Evolutionary conservation across 2,329 filamentous ascomycete genomes (phyloP), one percentile per base, ranked within the genome.

Genomic region (Aspergillus glaucus): DNA sequence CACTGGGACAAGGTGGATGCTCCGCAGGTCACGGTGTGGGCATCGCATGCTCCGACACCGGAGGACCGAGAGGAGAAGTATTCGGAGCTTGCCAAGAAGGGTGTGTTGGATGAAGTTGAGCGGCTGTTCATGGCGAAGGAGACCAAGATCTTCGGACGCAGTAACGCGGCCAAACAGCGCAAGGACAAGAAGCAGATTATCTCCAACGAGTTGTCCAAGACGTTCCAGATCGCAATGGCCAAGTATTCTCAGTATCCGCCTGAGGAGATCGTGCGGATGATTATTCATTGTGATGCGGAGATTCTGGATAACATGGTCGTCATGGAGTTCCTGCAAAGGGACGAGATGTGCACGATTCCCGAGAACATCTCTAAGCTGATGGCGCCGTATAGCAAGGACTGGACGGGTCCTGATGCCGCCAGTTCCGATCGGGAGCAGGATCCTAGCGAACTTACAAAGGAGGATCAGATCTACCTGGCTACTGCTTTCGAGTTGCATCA

Each of bases 1-100:
- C 93, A 98, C 74, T 97, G 93, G 92, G 93, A 98, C 73, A 97
- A 97, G 76, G 89, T 98, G 47, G 93, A 98, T 70, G 81, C 87
- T 46, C 88, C 90, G 19, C 84, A 93, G 66, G 87, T 89, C 45
- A 96, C 92, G 47, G 88, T 96, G 60, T 97, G 92, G 92, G 91
- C 90, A 30, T 79, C 82, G 6, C 89, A 95, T 67, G 82, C 87
- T 26, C 86, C 88, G 4, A 94, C 88, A n/a, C 81, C 84, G 4
- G 85, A 94, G 65, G 87, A 87, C 52, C 88, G 91, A 64, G 93
- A 98, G 72, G 88, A 95, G 71, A 96, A 96, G 69, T 97, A 97
- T 65, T 83, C 86, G 36, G 93, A 97, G 63, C 79, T 98, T 51
- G 91, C 88, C 50, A 86, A 87, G 64, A 95, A 92, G 76, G 93